Conservation (phyloP, 2,329 filamentous ascomycete genomes). For the Magnaporthiopsis poae region DNA sequence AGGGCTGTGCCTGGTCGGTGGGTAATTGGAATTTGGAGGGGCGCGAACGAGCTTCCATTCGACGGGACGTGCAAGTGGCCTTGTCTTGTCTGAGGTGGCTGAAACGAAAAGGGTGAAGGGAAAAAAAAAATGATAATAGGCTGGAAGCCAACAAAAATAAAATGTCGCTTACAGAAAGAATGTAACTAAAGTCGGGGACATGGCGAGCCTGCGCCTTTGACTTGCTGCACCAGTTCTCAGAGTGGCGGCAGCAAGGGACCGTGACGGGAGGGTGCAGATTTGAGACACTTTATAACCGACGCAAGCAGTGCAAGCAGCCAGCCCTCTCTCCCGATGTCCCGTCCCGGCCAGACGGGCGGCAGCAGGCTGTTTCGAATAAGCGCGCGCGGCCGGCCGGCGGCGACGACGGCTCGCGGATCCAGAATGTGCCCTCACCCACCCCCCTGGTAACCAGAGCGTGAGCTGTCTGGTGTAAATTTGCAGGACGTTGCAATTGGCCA, state of each 20-base stretch:
- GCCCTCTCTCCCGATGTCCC: too few species aligned
- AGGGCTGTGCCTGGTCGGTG: neutral
- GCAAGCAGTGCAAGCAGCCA: too few species aligned
- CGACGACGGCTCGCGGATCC: neutral
- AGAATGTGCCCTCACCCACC: neutral
- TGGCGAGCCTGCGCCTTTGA: neutral
- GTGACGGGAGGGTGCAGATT: neutral
- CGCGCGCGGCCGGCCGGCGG: neutral
- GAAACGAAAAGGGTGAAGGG: too few species aligned
- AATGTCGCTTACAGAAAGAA: neutral
- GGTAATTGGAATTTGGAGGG: neutral
- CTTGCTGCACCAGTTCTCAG: neutral
- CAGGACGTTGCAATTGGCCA: slow-evolving; percentile 18
- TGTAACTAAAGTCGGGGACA: neutral
- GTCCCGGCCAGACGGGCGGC: neutral
- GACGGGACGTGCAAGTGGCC: too few species aligned
- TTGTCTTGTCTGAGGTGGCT: too few species aligned
- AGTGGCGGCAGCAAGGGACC: neutral
- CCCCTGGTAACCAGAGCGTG: neutral
- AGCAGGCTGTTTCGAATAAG: slow-evolving; percentile 8
- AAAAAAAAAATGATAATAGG: neutral
- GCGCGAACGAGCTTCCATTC: too few species aligned
- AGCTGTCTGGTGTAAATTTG: slow-evolving; percentile 11
- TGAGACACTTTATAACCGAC: neutral
- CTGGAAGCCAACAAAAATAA: neutral